Conservation (phyloP, 2,329 filamentous ascomycete species). For the Cladosporium halotolerans region DNA sequence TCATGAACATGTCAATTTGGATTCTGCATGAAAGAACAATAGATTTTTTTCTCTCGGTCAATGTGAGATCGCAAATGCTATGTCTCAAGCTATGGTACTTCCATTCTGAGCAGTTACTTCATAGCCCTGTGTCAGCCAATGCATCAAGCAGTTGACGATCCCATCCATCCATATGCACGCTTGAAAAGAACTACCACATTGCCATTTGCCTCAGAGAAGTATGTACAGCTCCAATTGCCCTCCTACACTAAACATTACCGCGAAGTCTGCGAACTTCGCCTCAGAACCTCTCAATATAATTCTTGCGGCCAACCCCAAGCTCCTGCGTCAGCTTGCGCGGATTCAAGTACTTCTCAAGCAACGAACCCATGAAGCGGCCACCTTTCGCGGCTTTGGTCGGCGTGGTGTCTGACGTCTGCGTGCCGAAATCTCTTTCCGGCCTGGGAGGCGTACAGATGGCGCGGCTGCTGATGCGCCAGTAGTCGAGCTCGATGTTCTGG, state of each 20-base stretch:
- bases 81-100: too few species aligned
- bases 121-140: too few species aligned
- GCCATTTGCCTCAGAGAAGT: too few species aligned
- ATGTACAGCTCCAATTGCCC: too few species aligned
- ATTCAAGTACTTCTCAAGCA: background rate
- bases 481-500: conserved; percentile 28
- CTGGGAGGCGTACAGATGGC: background rate
- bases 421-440: background rate
- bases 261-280: background rate
- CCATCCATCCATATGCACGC: too few species aligned
- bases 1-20: too few species aligned
- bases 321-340: background rate
- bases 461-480: conserved; percentile 19
- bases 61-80: too few species aligned
- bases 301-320: background rate
- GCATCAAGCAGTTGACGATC: too few species aligned
- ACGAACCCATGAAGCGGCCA: background rate
- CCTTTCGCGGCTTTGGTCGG: background rate
- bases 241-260: conserved; percentile 1
- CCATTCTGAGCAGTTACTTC: too few species aligned
- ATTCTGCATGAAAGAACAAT: too few species aligned
- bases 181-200: too few species aligned
- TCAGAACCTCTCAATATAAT: background rate
- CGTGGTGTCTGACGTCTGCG: background rate
- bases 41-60: too few species aligned